Percentiles rank a stretch among this genome's conserved stretches.
phyloP scores from a whole-genome alignment of 2,329 filamentous ascomycete genomes.

The Clarireedia sp. region DNA sequence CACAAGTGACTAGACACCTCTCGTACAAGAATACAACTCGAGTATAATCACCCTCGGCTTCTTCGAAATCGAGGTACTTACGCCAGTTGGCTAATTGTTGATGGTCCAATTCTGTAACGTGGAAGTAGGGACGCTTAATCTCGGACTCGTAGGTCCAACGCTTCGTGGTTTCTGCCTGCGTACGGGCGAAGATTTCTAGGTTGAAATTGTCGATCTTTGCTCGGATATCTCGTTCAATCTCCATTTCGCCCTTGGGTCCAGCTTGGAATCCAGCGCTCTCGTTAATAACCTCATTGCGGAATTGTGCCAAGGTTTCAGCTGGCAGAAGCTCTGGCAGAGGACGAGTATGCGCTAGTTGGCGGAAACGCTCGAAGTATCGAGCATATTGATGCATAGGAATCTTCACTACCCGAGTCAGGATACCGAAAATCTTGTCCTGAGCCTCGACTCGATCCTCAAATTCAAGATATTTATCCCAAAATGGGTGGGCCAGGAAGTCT shows the following conservation, averaged over 20 bases:
- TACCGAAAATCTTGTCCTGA: constrained; percentile 74
- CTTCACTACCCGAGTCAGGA: constrained; percentile 73
- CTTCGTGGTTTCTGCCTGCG: constrained; percentile 81
- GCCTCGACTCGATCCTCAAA: constrained; percentile 88
- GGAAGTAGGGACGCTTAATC: constrained; percentile 94
- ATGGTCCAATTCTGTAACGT: constrained; percentile 86
- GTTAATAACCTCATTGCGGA: constrained; percentile 63
- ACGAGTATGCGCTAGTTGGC: constrained; percentile 62
- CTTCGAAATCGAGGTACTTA: constrained; percentile 95
- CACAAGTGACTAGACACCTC: constrained; percentile 84
- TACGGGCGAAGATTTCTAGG: constrained; percentile 71
- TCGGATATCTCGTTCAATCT: constrained; percentile 77
- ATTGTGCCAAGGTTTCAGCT: constrained; percentile 56
- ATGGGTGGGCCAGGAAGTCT: constrained; percentile 88
- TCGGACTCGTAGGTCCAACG: constrained; percentile 93
- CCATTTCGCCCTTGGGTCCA: constrained; percentile 58
- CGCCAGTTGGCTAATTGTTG: constrained; percentile 82
- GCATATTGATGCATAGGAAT: constrained; percentile 96
- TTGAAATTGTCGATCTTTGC: constrained; percentile 72
- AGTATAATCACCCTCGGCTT: constrained; percentile 68
- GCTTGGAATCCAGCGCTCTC: constrained; percentile 48
- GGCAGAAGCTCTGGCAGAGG: constrained; percentile 68
- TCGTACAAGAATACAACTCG: constrained; percentile 84
- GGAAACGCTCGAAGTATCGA: constrained; percentile 88
- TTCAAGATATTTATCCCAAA: constrained; percentile 99